Conservation (phyloP, 768 basidiomycete genomes). For the Sarcomyxa edulis region DNA sequence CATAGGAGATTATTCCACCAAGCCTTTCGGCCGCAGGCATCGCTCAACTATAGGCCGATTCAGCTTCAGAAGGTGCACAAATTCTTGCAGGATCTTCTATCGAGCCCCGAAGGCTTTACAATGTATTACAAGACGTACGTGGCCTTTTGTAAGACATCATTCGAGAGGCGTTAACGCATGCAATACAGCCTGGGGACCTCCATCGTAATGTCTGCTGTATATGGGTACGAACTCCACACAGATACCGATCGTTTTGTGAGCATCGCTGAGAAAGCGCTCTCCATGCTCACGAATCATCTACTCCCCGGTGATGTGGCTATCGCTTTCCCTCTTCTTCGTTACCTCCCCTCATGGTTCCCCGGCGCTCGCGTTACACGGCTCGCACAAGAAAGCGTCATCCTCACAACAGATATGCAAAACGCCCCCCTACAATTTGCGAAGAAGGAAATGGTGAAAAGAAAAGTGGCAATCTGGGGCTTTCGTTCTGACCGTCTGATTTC, state of each 20-base stretch:
- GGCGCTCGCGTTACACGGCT: slow-evolving; percentile 7
- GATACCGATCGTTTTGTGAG: slow-evolving; percentile 23
- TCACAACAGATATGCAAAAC: too few relatives aligned
- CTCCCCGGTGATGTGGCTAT: slow-evolving; percentile 25
- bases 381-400: too few relatives aligned
- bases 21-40: slow-evolving; percentile 21
- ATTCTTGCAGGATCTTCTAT: slow-evolving; percentile 23
- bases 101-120: slow-evolving; percentile 19
- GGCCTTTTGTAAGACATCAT: neutral
- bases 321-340: slow-evolving; percentile 3
- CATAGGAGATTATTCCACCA: slow-evolving; percentile 33
- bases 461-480: too few relatives aligned
- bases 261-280: slow-evolving; percentile 22
- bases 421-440: too few relatives aligned
- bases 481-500: too few relatives aligned
- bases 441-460: too few relatives aligned
- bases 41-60: slow-evolving; percentile 21
- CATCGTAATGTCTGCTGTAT: slow-evolving; percentile 24
- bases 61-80: slow-evolving; percentile 25
- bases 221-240: slow-evolving; percentile 27
- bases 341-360: slow-evolving; percentile 7
- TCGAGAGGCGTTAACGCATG: neutral
- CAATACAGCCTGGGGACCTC: slow-evolving; percentile 19
- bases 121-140: slow-evolving; percentile 12
- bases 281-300: slow-evolving; percentile 18